A percentile compares a stretch with the other conserved stretches of the same genome.
These are phyloP conservation scores for Cochlearia excelsa DNA, from an alignment of 345 rosid species.

Conservation along the genomic window DNA sequence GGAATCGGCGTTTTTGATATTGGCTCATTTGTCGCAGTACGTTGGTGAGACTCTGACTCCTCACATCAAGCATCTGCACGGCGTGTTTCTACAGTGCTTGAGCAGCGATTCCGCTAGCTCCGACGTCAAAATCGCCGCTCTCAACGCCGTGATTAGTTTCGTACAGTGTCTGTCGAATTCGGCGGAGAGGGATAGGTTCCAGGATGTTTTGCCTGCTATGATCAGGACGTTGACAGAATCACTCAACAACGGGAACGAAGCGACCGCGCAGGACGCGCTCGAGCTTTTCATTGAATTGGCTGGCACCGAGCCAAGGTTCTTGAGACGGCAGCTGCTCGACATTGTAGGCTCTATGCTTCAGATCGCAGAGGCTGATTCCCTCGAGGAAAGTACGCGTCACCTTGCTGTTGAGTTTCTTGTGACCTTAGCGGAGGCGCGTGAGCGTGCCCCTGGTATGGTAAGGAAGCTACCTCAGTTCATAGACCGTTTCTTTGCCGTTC, in stretches of 20 bases:
- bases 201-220: constrained; percentile 93
- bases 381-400: constrained; percentile 93
- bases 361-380: constrained; percentile 88
- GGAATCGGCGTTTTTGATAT: constrained; percentile 86
- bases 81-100: constrained; percentile 75
- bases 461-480: constrained; percentile 97
- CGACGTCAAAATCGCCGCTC: constrained; percentile 91
- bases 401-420: constrained; percentile 93
- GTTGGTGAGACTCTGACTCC: constrained; percentile 82
- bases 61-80: constrained; percentile 75
- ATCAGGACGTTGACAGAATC: constrained; percentile 92
- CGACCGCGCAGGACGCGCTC: constrained; percentile 92
- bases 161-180: constrained; percentile 77
- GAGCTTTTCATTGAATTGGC: constrained; percentile 93
- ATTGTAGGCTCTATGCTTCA: constrained; percentile 94
- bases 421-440: constrained; percentile 93
- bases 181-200: constrained; percentile 86
- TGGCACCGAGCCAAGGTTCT: constrained; percentile 87
- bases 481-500: constrained; percentile 72
- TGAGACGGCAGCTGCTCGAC: constrained; percentile 88
- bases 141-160: constrained; percentile 89
- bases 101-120: constrained; percentile 46
- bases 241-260: constrained; percentile 80
- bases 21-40: constrained; percentile 90
- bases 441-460: constrained; percentile 99